phyloP scores from a whole-genome alignment of 371 early-diverging fungal genomes.

The Lichtheimia ramosa region DNA sequence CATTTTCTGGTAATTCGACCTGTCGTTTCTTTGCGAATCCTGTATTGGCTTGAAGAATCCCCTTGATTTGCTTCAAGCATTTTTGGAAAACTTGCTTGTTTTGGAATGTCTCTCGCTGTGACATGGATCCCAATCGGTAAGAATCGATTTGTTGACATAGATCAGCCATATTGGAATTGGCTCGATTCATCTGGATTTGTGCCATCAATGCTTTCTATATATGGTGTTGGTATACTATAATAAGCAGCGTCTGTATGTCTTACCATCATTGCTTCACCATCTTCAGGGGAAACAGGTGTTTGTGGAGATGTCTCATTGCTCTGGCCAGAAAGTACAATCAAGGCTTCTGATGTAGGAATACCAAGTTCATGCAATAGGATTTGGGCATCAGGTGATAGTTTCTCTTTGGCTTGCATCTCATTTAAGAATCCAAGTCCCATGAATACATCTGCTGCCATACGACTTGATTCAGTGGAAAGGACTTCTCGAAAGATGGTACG shows the following conservation, averaged over 20 bases:
- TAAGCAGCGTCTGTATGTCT: neutral
- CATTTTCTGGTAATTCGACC: slow-evolving; percentile 29
- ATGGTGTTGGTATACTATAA: neutral
- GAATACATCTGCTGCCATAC: slow-evolving; percentile 43
- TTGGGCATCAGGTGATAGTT: slow-evolving; percentile 49
- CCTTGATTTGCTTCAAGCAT: slow-evolving; percentile 50
- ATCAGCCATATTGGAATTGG: slow-evolving; percentile 54
- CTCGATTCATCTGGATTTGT: slow-evolving; percentile 54
- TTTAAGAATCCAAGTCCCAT: slow-evolving; percentile 45
- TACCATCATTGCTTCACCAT: slow-evolving; percentile 54
- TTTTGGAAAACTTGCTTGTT: slow-evolving; percentile 54
- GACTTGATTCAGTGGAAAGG: slow-evolving; percentile 45
- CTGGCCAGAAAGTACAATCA: slow-evolving; percentile 47
- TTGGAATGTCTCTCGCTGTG: slow-evolving; percentile 48
- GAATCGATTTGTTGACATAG: slow-evolving; percentile 53
- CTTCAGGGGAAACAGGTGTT: slow-evolving; percentile 37
- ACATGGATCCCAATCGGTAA: slow-evolving; percentile 40
- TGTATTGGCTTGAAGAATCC: slow-evolving; percentile 35
- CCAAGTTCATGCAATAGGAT: slow-evolving; percentile 49
- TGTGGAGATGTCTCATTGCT: slow-evolving; percentile 39
- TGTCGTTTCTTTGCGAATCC: slow-evolving; percentile 39
- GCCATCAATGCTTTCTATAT: slow-evolving; percentile 50
- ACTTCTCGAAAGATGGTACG: slow-evolving; percentile 53
- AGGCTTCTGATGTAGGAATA: slow-evolving; percentile 42
- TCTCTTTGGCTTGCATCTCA: slow-evolving; percentile 42